Evolutionary conservation across 176 grass and related monocot species (phyloP).

Genomic region (Lolium perenne): DNA sequence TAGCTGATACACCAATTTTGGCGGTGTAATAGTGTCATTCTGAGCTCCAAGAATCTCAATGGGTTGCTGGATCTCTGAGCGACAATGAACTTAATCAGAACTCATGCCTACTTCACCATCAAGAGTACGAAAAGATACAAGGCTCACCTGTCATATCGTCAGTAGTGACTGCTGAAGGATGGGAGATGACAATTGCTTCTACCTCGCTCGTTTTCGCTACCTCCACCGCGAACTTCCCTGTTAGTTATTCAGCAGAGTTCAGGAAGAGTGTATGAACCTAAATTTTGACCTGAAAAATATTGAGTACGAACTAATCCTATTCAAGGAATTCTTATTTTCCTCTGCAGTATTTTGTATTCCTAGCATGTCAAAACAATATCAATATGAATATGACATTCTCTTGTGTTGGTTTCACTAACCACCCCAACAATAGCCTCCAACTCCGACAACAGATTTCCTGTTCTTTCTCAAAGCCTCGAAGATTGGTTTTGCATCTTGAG

Average conservation of each 20-base stretch:
- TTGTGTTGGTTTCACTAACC: slow-evolving; percentile 18
- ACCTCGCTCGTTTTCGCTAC: background rate
- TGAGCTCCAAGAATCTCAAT: background rate
- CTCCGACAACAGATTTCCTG: background rate
- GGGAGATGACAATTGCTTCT: slow-evolving; percentile 4
- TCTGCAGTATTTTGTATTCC: background rate
- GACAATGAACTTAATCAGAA: background rate
- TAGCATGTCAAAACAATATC: background rate
- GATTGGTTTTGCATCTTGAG: slow-evolving; percentile 25
- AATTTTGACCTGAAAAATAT: background rate
- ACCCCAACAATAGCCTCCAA: slow-evolving; percentile 42
- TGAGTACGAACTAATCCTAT: background rate
- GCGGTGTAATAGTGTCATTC: background rate
- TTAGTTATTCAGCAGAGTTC: background rate
- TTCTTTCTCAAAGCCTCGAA: slow-evolving; percentile 17
- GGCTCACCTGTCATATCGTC: background rate
- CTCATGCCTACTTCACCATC: background rate
- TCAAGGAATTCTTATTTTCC: background rate
- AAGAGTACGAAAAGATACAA: background rate
- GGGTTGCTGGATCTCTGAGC: background rate
- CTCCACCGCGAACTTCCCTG: slow-evolving; percentile 28
- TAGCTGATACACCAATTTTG: background rate
- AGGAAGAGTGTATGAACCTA: background rate
- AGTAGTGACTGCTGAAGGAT: background rate
- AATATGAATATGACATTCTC: no score